Base-by-base conservation (phyloP, 2,329 filamentous ascomycete species). In the Madurella mycetomatis region DNA sequence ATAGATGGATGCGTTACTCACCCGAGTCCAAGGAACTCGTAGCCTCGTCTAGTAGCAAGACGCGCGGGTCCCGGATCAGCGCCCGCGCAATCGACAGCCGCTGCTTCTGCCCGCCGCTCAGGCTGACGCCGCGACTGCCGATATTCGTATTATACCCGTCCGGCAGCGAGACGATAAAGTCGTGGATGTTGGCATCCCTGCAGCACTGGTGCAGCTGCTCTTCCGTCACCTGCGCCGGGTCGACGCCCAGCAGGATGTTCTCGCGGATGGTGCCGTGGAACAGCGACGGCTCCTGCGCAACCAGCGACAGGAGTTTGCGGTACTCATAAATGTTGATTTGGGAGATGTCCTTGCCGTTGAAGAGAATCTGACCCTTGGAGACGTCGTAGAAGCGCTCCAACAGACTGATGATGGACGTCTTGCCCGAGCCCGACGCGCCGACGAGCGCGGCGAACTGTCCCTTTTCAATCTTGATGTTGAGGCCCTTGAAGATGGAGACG, bases 281-380 rank as follows among this genome's bases (percentile, higher is more conserved):
- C 0, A 92, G 76, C 0, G 84, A 85, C 9, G 88, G 79, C 66
- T 92, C 87, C 68, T 92, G 88, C 3, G 86, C 83, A 0, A 92
- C 88, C 0, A 92, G 77, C 1, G 86, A 85, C 12, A 91, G 74
- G 37, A 81, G 71, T 53, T 77, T 76, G 41, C 88, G 81, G 66
- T 90, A 90, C 16, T 77, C 71, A 56, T 76, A 76, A 0, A 86
- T 75, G 52, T 85, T 80, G 49, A 90, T 66, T 1, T 75, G 66
- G 1, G 73, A 67, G 42, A 91, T 82, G 61, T 86, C 77, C 48
- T 74, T 73, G 5, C 77, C 82, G 65, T 88, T 84, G 65, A 83
- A 80, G 0, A 84, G 72, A 51, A 94, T 84, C 5, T 74, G 72
- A 5, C 90, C 90, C 11, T 76, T 73, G 15, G 80, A 73, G 0